Evolutionary conservation across 352 stramenopile genomes (phyloP).

Genomic region (Peronospora farinosa): DNA sequence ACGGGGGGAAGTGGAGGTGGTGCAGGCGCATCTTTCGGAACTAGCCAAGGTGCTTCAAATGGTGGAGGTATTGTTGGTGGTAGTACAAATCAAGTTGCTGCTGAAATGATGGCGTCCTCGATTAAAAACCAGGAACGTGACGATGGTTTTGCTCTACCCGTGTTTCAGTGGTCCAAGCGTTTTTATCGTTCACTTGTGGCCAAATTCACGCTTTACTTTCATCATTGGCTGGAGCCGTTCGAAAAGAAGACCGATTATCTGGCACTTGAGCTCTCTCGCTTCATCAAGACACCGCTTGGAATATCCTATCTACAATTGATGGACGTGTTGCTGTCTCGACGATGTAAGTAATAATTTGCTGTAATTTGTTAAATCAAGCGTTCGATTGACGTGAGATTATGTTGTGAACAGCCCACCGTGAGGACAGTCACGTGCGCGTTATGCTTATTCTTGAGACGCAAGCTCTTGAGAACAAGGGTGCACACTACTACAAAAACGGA

Average conservation of each 20-base stretch:
- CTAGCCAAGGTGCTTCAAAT: conserved; percentile 19
- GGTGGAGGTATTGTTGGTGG: conserved; percentile 26
- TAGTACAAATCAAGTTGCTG: conserved; percentile 46
- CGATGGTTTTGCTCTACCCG: conserved; percentile 67
- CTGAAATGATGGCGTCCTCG: conserved; percentile 76
- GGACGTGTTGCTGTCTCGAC: conserved; percentile 65
- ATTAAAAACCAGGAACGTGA: conserved; percentile 70
- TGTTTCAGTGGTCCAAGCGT: conserved; percentile 76
- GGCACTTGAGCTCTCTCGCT: conserved; percentile 57
- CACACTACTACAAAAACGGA: conserved; percentile 68
- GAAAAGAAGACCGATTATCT: conserved; percentile 59
- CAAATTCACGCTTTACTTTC: conserved; percentile 82
- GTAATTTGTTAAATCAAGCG: background rate
- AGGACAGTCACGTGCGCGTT: conserved; percentile 44
- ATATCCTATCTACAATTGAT: conserved; percentile 82
- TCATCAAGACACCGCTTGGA: conserved; percentile 66
- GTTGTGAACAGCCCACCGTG: conserved; percentile 36
- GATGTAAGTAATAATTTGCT: conserved; percentile 31
- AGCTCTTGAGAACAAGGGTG: conserved; percentile 65
- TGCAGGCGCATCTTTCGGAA: conserved; percentile 19
- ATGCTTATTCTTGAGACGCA: conserved; percentile 78
- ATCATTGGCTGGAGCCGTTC: conserved; percentile 66
- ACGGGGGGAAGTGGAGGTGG: conserved; percentile 16
- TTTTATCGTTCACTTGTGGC: conserved; percentile 81
- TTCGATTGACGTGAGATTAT: conserved; percentile 8